Percentiles rank a stretch among this genome's conserved stretches.
Evolutionary conservation across 371 early-diverging fungal species (phyloP).

Genomic region (Nosema muscidifuracis): DNA sequence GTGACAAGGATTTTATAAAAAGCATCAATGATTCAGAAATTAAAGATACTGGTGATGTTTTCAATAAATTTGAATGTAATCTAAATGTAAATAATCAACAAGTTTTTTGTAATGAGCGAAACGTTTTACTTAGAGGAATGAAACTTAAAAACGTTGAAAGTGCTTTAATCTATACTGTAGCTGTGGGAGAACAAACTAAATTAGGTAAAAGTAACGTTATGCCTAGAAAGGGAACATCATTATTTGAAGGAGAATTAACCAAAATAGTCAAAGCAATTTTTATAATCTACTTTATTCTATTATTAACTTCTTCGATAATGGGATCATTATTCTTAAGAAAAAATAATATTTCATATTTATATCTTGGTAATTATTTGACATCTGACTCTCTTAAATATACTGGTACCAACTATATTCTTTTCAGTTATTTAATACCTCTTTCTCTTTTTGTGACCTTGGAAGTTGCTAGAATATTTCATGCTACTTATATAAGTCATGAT

Average conservation of each 20-base stretch:
- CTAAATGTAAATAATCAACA: conserved; percentile 31
- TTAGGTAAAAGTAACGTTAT: conserved; percentile 74
- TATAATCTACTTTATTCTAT: conserved; percentile 53
- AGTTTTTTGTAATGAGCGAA: conserved; percentile 69
- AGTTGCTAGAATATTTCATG: conserved; percentile 65
- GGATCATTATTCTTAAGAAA: conserved; percentile 47
- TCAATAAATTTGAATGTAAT: conserved; percentile 46
- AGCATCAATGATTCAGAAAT: conserved; percentile 9
- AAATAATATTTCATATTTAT: conserved; percentile 39
- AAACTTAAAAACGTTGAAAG: conserved; percentile 76
- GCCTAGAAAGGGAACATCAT: conserved; percentile 30
- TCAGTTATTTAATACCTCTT: conserved; percentile 73
- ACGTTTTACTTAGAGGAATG: conserved; percentile 78
- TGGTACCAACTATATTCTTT: conserved; percentile 62
- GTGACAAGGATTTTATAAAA: conserved; percentile 24
- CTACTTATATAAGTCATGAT: conserved; percentile 69
- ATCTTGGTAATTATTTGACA: conserved; percentile 12
- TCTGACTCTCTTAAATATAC: conserved; percentile 38
- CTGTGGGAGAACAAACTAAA: conserved; percentile 82
- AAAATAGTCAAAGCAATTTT: conserved; percentile 46
- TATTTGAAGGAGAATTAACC: conserved; percentile 48
- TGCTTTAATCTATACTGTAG: conserved; percentile 73
- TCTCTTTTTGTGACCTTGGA: conserved; percentile 87
- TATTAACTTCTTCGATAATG: conserved; percentile 48
- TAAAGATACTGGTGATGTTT: conserved; percentile 43